Percentiles rank a stretch among this genome's conserved stretches.
These are phyloP conservation scores for Nissolia schottii DNA, from an alignment of 306 rosid species.

Conservation along the genomic window DNA sequence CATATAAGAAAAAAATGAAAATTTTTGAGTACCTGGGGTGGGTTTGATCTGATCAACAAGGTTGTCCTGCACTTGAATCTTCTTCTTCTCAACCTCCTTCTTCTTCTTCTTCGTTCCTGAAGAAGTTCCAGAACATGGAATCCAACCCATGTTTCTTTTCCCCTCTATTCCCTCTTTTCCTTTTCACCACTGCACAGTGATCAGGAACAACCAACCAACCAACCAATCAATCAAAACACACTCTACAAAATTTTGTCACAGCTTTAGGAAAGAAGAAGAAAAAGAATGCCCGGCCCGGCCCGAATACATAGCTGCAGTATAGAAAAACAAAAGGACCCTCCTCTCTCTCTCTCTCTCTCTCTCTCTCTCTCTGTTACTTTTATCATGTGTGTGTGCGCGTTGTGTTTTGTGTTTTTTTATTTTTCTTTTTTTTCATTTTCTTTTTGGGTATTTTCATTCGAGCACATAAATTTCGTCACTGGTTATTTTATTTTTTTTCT, in stretches of 20 bases:
- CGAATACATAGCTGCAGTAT: constrained; percentile 27
- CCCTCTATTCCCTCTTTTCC: too few relatives aligned
- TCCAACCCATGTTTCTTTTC: constrained; percentile 67
- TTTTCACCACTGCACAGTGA: background rate
- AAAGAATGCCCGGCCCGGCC: constrained; percentile 27
- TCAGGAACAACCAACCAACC: constrained; percentile 9
- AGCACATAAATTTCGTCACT: constrained; percentile 28
- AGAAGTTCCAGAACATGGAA: constrained; percentile 82
- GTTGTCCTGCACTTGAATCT: constrained; percentile 41
- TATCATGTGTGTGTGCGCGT: constrained; percentile 26
- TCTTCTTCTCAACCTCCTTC: constrained; percentile 42
- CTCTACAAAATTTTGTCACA: background rate
- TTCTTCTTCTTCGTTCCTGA: constrained; percentile 49
- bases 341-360: constrained; percentile 15
- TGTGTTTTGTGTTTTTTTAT: constrained; percentile 7
- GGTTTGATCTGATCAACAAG: constrained; percentile 58
- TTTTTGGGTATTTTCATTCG: constrained; percentile 17
- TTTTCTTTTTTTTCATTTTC: background rate
- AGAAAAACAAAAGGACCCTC: constrained; percentile 32
- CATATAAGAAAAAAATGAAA: background rate
- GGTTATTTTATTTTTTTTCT: background rate
- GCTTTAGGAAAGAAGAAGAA: constrained; percentile 12
- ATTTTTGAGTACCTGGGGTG: constrained; percentile 51
- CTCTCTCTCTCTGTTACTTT: constrained; percentile 6
- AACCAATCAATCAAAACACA: too few relatives aligned